Conservation (phyloP, 495 filamentous ascomycete genomes). For the Rusavskia elegans region DNA sequence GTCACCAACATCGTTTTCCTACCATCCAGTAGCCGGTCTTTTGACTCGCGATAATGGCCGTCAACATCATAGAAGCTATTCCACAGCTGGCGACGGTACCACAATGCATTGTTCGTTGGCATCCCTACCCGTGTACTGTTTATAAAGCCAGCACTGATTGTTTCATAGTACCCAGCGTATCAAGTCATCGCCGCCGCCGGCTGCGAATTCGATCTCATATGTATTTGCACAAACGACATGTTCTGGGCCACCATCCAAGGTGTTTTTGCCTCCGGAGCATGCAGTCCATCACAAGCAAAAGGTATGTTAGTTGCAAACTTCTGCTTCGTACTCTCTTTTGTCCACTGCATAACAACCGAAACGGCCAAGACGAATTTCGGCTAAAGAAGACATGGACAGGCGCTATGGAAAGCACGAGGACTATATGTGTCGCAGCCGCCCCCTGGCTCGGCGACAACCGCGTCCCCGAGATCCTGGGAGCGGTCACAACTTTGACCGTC, state of each 20-base stretch:
- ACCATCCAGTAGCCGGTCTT: no score
- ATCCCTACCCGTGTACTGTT: no score
- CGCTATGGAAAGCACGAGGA: neutral
- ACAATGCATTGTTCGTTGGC: neutral
- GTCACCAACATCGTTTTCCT: no score
- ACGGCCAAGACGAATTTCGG: neutral
- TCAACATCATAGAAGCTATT: neutral
- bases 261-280: neutral
- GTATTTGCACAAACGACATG: neutral
- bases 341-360: neutral
- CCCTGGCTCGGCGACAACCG: neutral
- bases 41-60: no score
- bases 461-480: neutral
- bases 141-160: neutral
- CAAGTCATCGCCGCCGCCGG: neutral
- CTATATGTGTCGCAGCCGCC: neutral
- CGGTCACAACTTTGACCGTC: neutral
- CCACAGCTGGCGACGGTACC: neutral
- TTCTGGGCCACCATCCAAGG: neutral
- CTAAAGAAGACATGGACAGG: neutral
- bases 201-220: neutral
- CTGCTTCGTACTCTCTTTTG: neutral
- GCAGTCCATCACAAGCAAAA: neutral
- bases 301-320: neutral
- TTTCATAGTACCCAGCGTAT: neutral